phyloP scores from a whole-genome alignment of 768 basidiomycete species.

The Lepiota brunneoincarnata region DNA sequence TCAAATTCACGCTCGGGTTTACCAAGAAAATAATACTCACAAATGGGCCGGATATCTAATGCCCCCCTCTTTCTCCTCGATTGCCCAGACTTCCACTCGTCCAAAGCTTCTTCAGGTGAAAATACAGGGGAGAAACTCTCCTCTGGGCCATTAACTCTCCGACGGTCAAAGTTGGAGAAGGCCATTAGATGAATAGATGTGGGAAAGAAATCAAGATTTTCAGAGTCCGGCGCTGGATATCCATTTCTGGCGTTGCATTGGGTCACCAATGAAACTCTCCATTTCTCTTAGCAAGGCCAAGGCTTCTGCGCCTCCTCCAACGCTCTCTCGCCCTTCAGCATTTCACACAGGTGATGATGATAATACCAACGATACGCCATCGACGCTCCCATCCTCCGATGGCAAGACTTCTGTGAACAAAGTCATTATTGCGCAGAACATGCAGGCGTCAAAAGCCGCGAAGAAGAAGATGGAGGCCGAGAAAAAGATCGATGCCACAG shows the following conservation, averaged over 20 bases:
- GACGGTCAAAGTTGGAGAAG: slow-evolving; percentile 71
- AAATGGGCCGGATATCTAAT: slow-evolving; percentile 80
- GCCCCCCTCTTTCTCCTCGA: slow-evolving; percentile 50
- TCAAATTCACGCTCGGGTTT: slow-evolving; percentile 9
- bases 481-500: slow-evolving; percentile 72
- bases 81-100: slow-evolving; percentile 29
- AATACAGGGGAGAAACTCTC: slow-evolving; percentile 70
- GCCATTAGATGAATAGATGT: slow-evolving; percentile 31
- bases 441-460: slow-evolving; percentile 57
- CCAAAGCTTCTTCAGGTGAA: slow-evolving; percentile 32
- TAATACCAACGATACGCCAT: slow-evolving; percentile 44
- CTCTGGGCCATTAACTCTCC: slow-evolving; percentile 90
- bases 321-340: slow-evolving; percentile 57
- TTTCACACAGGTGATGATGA: slow-evolving; percentile 71
- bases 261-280: slow-evolving; percentile 74
- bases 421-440: slow-evolving; percentile 55
- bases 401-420: slow-evolving; percentile 43
- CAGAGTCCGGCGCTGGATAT: slow-evolving; percentile 28
- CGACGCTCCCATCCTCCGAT: slow-evolving; percentile 23
- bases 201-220: slow-evolving; percentile 18
- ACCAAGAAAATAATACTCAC: slow-evolving; percentile 39
- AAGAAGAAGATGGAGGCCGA: slow-evolving; percentile 79
- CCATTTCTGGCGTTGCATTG: slow-evolving; percentile 8
- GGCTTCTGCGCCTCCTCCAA: slow-evolving; percentile 38
- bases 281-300: slow-evolving; percentile 77